A percentile compares a stretch with the other conserved stretches of the same genome.
Conservation (phyloP, 2,329 filamentous ascomycete species). For the Monosporascus sp. region DNA sequence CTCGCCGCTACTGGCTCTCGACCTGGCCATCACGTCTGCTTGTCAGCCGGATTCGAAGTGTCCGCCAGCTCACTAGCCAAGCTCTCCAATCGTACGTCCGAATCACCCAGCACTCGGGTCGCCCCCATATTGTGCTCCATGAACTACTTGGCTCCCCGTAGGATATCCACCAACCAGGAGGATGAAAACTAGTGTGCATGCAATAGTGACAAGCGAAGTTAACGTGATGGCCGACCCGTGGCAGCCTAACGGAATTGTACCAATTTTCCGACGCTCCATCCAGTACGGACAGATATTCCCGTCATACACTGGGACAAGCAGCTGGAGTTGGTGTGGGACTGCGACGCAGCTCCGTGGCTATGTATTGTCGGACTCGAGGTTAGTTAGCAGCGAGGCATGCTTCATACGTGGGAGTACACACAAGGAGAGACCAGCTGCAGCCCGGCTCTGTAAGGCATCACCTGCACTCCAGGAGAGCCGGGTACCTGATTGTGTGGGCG, state of each 20-base stretch:
- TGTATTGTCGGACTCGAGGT: background rate
- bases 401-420: slow-evolving; percentile 24
- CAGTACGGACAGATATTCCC: slow-evolving; percentile 47
- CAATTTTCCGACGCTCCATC: slow-evolving; percentile 37
- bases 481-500: slow-evolving; percentile 43
- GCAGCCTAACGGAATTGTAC: slow-evolving; percentile 29
- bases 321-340: slow-evolving; percentile 37
- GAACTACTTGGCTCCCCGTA: slow-evolving; percentile 6
- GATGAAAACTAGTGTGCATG: slow-evolving; percentile 19
- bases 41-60: background rate
- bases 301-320: slow-evolving; percentile 46
- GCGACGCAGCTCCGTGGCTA: slow-evolving; percentile 51
- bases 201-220: slow-evolving; percentile 26
- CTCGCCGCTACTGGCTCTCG: slow-evolving; percentile 2
- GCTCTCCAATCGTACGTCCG: slow-evolving; percentile 15
- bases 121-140: slow-evolving; percentile 4
- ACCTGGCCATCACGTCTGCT: background rate
- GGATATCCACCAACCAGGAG: slow-evolving; percentile 14
- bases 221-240: slow-evolving; percentile 33
- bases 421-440: slow-evolving; percentile 51
- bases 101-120: slow-evolving; percentile 23
- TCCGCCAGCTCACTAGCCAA: background rate
- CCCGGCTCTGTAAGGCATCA: slow-evolving; percentile 35
- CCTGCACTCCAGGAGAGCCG: slow-evolving; percentile 43
- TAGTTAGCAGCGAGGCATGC: too few species aligned